Base-by-base conservation (phyloP, 1,284 basidiomycete genomes). In the Ganoderma multipileum region DNA sequence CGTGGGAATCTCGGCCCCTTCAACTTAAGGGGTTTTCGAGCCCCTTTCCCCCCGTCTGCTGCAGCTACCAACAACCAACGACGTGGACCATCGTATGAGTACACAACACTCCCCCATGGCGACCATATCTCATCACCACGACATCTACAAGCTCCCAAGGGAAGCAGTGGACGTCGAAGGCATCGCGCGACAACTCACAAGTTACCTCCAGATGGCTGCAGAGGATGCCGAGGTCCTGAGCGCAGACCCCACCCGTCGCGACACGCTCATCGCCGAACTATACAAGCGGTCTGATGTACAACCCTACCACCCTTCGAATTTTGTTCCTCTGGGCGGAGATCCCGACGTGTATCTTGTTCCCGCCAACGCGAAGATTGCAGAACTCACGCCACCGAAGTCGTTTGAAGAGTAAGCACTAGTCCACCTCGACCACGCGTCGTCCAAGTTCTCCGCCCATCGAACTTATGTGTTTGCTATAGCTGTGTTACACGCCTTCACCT, bases 331-430 rank as follows among this genome's bases (percentile, higher is more conserved):
- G 1, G 39, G 57, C 16, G n/a, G 26, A 2, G n/a, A 61, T 23
- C 62, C 42, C 33, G 65, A 70, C 44, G 28, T 41, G 8, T 62
- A 70, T 36, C 52, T 70, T 16, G 63, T 20, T 11, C 59, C 50
- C 0, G 68, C 52, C 33, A 42, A 70, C 38, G 65, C 65, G 33
- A 65, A 59, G 33, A 67, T 70, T 20, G 65, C 28, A 36, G n/a
- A 41, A 28, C 65, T 61, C 36, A 67, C 68, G 18, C 68, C 68
- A 16, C 68, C 68, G 5, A 30, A 60, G 11, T 44, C 68, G 23
- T 42, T 70, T 6, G 54, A 65, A n/a, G 52, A 70, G 68, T 70
- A 26, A 52, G 68, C 62, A 3, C 11, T 20, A 7, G 36, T 36
- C 9, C 38, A 2, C 38, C 38, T 2, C 11, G 23, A 3, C 23